Evolutionary conservation across 2,329 filamentous ascomycete species (phyloP).

Genomic region (Biscogniauxia mediterranea): DNA sequence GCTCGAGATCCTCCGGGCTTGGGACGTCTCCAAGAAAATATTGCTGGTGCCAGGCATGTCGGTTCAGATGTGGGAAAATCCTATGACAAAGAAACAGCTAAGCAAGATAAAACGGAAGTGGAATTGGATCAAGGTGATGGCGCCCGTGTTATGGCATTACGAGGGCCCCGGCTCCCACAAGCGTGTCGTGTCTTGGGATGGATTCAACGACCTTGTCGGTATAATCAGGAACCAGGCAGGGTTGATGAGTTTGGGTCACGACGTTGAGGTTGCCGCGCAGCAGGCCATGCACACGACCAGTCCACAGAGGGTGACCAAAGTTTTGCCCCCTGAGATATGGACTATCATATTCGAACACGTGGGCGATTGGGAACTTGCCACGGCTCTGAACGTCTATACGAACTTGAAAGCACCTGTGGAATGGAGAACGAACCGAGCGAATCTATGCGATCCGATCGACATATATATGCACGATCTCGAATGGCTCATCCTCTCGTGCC

Average conservation of each 20-base stretch:
- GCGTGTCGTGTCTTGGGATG: conserved; percentile 59
- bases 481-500: conserved; percentile 76
- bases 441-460: conserved; percentile 59
- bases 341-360: conserved; percentile 81
- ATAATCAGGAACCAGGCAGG: conserved; percentile 77
- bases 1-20: conserved; percentile 77
- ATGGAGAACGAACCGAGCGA: conserved; percentile 28
- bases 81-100: conserved; percentile 83
- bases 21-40: conserved; percentile 84
- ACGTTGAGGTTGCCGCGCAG: conserved; percentile 57
- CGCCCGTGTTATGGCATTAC: conserved; percentile 81
- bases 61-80: conserved; percentile 83
- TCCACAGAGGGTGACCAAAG: conserved; percentile 37
- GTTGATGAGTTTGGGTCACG: conserved; percentile 69
- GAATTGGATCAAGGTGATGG: conserved; percentile 81
- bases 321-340: conserved; percentile 84
- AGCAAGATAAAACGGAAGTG: conserved; percentile 80
- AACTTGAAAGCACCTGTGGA: conserved; percentile 67
- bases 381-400: conserved; percentile 76
- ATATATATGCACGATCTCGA: conserved; percentile 78
- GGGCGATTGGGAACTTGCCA: conserved; percentile 87
- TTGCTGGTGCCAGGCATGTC: conserved; percentile 88
- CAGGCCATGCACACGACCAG: conserved; percentile 39
- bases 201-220: conserved; percentile 68
- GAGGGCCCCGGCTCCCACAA: conserved; percentile 48